A percentile compares a stretch with the other conserved stretches of the same genome.
phyloP scores from a whole-genome alignment of 257 asterid genomes.

The Linaria vulgaris region DNA sequence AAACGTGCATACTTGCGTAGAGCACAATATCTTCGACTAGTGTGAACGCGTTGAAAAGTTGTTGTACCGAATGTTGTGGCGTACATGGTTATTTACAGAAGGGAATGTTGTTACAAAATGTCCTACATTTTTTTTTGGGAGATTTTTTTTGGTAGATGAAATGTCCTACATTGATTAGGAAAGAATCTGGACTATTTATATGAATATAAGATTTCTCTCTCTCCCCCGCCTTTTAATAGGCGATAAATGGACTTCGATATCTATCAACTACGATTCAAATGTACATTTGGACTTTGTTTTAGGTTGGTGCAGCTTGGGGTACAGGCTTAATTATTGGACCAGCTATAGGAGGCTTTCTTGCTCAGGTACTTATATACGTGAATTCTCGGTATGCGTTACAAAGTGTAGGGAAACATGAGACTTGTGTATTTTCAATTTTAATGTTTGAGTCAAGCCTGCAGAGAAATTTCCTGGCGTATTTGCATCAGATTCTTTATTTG shows the following conservation, averaged over 20 bases:
- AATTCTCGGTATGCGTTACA: not conserved
- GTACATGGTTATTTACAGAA: no score
- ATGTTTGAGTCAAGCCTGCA: conserved; percentile 57
- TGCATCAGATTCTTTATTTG: conserved; percentile 53
- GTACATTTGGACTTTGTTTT: not conserved
- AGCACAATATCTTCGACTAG: not conserved
- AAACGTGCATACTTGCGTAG: no score
- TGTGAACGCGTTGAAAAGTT: no score
- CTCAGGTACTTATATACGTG: conserved; percentile 52
- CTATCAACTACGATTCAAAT: conserved; percentile 10
- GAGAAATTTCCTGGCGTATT: conserved; percentile 69
- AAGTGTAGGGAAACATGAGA: conserved; percentile 10
- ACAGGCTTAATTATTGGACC: conserved; percentile 84
- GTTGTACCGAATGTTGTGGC: no score
- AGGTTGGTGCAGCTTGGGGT: conserved; percentile 94
- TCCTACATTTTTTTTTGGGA: no score
- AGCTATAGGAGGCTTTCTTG: conserved; percentile 85
- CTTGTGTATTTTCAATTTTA: not conserved
- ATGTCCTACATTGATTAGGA: no score
- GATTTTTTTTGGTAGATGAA: no score
- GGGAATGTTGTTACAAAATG: no score
- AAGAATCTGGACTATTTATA: no score
- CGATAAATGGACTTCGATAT: not conserved
- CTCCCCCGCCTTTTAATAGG: not conserved
- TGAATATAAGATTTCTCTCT: no score